Percentiles rank a stretch among this genome's conserved stretches.
phyloP scores from a whole-genome alignment of 495 filamentous ascomycete genomes.

The Penicillium ochrochloron region DNA sequence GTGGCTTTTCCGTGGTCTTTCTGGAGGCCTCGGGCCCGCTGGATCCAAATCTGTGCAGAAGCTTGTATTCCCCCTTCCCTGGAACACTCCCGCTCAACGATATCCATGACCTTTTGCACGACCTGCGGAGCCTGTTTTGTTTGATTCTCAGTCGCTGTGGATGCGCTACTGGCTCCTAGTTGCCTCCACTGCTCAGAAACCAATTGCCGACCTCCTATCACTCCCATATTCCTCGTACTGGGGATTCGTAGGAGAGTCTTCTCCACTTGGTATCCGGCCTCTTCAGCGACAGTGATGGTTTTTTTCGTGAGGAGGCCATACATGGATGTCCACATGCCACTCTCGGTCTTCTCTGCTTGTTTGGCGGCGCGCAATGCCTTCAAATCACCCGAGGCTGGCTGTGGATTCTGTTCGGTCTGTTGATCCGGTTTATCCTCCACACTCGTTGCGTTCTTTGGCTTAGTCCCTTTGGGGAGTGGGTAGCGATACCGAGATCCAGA shows the following conservation, averaged over 20 bases:
- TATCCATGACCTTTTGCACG: constrained; percentile 27
- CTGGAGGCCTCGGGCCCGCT: constrained; percentile 46
- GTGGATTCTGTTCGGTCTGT: constrained; percentile 29
- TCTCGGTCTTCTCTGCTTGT: constrained; percentile 38
- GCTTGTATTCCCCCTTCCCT: constrained; percentile 41
- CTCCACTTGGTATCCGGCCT: constrained; percentile 77
- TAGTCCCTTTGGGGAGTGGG: constrained; percentile 49
- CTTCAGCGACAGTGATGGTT: constrained; percentile 64
- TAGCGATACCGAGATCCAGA: constrained; percentile 74
- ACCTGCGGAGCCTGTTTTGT: constrained; percentile 5
- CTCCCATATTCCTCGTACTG: constrained; percentile 81
- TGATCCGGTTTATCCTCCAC: constrained; percentile 6
- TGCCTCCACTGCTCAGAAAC: constrained; percentile 26
- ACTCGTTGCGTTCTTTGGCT: neutral
- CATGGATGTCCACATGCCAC: constrained; percentile 53
- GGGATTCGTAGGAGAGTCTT: constrained; percentile 83
- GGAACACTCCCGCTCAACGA: constrained; percentile 48
- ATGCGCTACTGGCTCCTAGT: neutral
- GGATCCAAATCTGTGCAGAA: constrained; percentile 50
- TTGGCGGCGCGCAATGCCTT: constrained; percentile 45
- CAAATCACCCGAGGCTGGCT: constrained; percentile 47
- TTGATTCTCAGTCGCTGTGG: neutral
- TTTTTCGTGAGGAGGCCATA: constrained; percentile 79
- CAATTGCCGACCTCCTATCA: constrained; percentile 63
- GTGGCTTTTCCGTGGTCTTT: constrained; percentile 20